A percentile compares a stretch with the other conserved stretches of the same genome.
These are phyloP conservation scores for Coemansia sp. DNA, from an alignment of 192 early-diverging fungal genomes.

Conservation along the genomic window DNA sequence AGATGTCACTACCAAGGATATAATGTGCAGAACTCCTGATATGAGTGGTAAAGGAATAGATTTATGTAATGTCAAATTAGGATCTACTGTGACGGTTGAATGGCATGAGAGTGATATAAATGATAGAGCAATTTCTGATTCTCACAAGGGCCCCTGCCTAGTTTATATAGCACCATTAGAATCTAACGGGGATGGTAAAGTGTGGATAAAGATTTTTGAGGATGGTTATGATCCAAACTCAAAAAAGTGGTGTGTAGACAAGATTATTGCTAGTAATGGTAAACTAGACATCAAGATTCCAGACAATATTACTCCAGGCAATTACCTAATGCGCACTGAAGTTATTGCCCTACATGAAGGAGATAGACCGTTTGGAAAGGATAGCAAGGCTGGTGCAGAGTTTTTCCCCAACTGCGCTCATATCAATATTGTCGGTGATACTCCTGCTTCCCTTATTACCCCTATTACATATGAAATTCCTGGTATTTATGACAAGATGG, in stretches of 20 bases:
- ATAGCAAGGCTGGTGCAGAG: slow-evolving; percentile 19
- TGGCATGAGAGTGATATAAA: slow-evolving; percentile 19
- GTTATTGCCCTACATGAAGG: slow-evolving; percentile 33
- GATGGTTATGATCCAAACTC: slow-evolving; percentile 5
- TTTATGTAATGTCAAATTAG: slow-evolving; percentile 21
- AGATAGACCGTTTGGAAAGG: not conserved
- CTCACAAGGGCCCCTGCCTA: slow-evolving; percentile 28
- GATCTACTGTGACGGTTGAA: slow-evolving; percentile 19
- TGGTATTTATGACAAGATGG: slow-evolving; percentile 16
- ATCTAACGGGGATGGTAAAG: slow-evolving; percentile 2
- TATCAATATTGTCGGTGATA: slow-evolving; percentile 9
- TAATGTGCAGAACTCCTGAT: slow-evolving; percentile 20
- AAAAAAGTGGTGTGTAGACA: slow-evolving; percentile 22
- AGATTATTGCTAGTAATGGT: slow-evolving; percentile 19
- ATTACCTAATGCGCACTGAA: slow-evolving; percentile 33
- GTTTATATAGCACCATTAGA: slow-evolving; percentile 17
- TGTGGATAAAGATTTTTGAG: slow-evolving; percentile 34
- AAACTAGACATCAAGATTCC: slow-evolving; percentile 20
- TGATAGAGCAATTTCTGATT: slow-evolving; percentile 13
- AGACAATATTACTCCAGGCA: slow-evolving; percentile 10
- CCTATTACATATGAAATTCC: slow-evolving; percentile 14
- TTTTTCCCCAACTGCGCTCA: slow-evolving; percentile 28
- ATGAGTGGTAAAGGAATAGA: not conserved
- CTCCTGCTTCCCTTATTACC: not conserved
- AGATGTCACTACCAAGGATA: slow-evolving; percentile 10